Base-by-base conservation (phyloP, 2,329 filamentous ascomycete genomes). In the Alternaria incomplexa region DNA sequence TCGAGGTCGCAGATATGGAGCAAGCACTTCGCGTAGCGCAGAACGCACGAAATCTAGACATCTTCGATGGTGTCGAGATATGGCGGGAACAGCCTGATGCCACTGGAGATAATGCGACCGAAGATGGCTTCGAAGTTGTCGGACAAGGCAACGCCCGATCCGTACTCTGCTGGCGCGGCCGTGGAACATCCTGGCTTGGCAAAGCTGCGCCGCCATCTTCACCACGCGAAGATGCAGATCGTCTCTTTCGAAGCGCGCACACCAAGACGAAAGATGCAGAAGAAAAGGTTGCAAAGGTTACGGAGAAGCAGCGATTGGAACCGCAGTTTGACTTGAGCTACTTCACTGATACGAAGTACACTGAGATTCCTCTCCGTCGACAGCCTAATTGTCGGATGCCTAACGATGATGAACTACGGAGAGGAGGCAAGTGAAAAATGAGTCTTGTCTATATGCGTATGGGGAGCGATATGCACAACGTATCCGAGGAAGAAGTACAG, bases 1-100 rank as follows among this genome's bases (percentile, higher is more conserved):
- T 94, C 65, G 93, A 96, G 78, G 86, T 95, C 25, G 91, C 89
- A 0, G 91, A 92, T 71, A 77, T 88, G 63, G 81, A 79, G 6
- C 93, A 96, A 79, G 92, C 91, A 0, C 58, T 78, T 6, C 83
- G 92, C 12, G 90, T 96, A 2, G 84, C 86, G 1, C 71, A 76
- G 9, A 80, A 88, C 73, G 86, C 62, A 11, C 62, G 57, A 12
- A 66, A 69, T 1, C 48, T 63, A 22, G 11, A 59, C 23, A 48
- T 68, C 1, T 83, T 76, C 73, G 76, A 81, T 3, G 73, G 76
- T 3, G 77, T 90, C 2, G 89, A 93, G 77, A 83, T 94, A 6
- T 95, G 92, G 92, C 82, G 90, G 58, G 92, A 95, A 75, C 87
- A 85, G 11, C 76, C 75, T 4, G 67, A 68, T 17, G 53, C 58